These are phyloP conservation scores for Mycena citricolor DNA, from an alignment of 1,284 basidiomycete species.

Conservation along the genomic window DNA sequence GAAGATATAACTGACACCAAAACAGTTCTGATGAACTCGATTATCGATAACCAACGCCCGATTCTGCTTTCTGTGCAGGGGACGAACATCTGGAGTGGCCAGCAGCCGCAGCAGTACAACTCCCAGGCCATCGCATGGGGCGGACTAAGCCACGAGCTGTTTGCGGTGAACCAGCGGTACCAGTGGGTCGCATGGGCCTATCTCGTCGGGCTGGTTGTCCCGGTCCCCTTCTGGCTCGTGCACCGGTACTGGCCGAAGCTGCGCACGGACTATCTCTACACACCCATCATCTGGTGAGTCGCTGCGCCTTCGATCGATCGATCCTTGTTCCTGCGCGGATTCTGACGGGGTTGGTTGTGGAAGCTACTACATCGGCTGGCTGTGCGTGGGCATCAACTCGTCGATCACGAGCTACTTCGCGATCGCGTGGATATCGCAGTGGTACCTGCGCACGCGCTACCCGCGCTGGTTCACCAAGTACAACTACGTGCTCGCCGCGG, in stretches of 20 bases:
- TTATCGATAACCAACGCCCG: constrained; percentile 52
- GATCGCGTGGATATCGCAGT: constrained; percentile 55
- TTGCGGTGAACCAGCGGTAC: constrained; percentile 53
- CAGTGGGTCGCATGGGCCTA: constrained; percentile 57
- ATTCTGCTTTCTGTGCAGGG: constrained; percentile 53
- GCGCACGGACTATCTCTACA: constrained; percentile 44
- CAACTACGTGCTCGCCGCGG: constrained; percentile 49
- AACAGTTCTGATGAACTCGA: constrained; percentile 55
- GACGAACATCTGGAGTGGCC: constrained; percentile 57
- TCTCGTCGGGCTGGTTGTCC: constrained; percentile 54
- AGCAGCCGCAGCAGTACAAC: constrained; percentile 58
- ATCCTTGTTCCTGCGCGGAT: not conserved
- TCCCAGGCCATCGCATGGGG: constrained; percentile 67
- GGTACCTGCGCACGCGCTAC: constrained; percentile 55
- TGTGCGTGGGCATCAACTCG: constrained; percentile 50
- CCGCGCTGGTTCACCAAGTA: constrained; percentile 56
- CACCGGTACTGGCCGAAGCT: constrained; percentile 44
- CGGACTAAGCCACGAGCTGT: constrained; percentile 55
- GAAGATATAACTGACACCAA: not conserved
- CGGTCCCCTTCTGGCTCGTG: constrained; percentile 56
- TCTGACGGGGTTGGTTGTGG: not conserved
- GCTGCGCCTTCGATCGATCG: not conserved
- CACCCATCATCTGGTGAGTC: constrained; percentile 43
- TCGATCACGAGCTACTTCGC: constrained; percentile 39
- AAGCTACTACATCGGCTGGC: constrained; percentile 37